Evolutionary conservation across 768 basidiomycete genomes (phyloP).

Genomic region (Collybia sp.): DNA sequence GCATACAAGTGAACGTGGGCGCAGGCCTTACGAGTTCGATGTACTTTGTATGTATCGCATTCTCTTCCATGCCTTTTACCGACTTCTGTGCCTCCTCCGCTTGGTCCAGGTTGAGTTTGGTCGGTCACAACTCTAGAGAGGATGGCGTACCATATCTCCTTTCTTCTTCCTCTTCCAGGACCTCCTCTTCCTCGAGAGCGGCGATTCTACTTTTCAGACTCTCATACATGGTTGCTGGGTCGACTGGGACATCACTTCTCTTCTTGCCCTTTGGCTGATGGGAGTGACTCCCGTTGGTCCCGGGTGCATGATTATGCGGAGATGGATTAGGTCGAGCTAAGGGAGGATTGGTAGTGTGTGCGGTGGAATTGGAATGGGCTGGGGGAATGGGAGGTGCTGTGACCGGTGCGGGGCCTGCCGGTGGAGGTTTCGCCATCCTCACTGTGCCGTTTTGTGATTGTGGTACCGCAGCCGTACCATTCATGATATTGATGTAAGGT

Average conservation of each 20-base stretch:
- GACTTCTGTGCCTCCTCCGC: conserved; percentile 88
- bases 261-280: conserved; percentile 60
- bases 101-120: conserved; percentile 25
- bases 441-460: conserved; percentile 30
- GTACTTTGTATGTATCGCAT: conserved; percentile 80
- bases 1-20: conserved; percentile 1
- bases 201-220: conserved; percentile 86
- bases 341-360: conserved; percentile 19
- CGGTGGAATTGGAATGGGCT: conserved; percentile 16
- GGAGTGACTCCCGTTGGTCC: conserved; percentile 37
- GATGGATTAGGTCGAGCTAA: conserved; percentile 20
- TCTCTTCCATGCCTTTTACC: conserved; percentile 79
- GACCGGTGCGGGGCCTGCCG: conserved; percentile 53
- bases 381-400: conserved; percentile 46
- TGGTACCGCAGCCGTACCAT: conserved; percentile 33
- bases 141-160: conserved; percentile 58
- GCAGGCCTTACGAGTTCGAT: conserved; percentile 68
- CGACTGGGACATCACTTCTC: conserved; percentile 66
- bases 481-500: conserved; percentile 34
- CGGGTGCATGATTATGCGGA: conserved; percentile 27
- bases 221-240: conserved; percentile 86
- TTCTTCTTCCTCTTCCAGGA: conserved; percentile 85
- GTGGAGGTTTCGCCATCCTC: conserved; percentile 46
- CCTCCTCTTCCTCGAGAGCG: conserved; percentile 84
- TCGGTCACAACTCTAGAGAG: conserved; percentile 5